A percentile compares a stretch with the other conserved stretches of the same genome.
phyloP scores from a whole-genome alignment of 2,329 filamentous ascomycete species.

The Neurospora sp. region DNA sequence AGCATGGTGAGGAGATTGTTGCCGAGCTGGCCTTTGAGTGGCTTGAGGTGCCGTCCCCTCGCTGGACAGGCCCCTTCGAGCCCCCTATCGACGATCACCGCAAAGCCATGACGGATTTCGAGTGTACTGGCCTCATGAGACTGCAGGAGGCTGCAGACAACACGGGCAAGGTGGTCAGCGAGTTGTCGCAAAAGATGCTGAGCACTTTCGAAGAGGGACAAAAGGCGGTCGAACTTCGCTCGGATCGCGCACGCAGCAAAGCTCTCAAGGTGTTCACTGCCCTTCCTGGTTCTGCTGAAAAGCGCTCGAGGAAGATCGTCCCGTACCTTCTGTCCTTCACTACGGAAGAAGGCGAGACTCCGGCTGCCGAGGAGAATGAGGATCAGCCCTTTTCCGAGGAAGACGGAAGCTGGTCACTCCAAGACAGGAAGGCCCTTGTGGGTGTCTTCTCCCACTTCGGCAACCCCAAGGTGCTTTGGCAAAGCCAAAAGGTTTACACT shows the following conservation, averaged over 20 bases:
- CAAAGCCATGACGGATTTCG: constrained; percentile 58
- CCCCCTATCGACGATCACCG: constrained; percentile 24
- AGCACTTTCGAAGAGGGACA: constrained; percentile 57
- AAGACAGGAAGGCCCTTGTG: constrained; percentile 77
- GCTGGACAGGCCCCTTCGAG: constrained; percentile 36
- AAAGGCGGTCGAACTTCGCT: constrained; percentile 36
- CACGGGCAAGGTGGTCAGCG: constrained; percentile 41
- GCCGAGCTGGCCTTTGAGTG: constrained; percentile 67
- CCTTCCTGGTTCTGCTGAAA: constrained; percentile 71
- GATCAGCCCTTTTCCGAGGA: constrained; percentile 27
- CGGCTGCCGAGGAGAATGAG: constrained; percentile 23
- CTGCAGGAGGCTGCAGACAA: constrained; percentile 43
- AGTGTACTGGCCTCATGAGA: constrained; percentile 65
- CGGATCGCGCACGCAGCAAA: constrained; percentile 57
- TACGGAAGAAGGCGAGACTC: constrained; percentile 38
- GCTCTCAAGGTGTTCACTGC: constrained; percentile 69
- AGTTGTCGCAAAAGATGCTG: constrained; percentile 48
- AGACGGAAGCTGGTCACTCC: constrained; percentile 51
- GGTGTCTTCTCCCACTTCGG: constrained; percentile 72
- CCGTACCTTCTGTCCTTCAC: constrained; percentile 78
- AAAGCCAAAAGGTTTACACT: constrained; percentile 62
- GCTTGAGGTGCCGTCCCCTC: constrained; percentile 51
- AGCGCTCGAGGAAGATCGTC: constrained; percentile 71
- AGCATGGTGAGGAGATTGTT: constrained; percentile 62
- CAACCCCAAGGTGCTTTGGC: constrained; percentile 79